Conservation (phyloP, 1,284 basidiomycete species). For the Exobasidium rhododendri region DNA sequence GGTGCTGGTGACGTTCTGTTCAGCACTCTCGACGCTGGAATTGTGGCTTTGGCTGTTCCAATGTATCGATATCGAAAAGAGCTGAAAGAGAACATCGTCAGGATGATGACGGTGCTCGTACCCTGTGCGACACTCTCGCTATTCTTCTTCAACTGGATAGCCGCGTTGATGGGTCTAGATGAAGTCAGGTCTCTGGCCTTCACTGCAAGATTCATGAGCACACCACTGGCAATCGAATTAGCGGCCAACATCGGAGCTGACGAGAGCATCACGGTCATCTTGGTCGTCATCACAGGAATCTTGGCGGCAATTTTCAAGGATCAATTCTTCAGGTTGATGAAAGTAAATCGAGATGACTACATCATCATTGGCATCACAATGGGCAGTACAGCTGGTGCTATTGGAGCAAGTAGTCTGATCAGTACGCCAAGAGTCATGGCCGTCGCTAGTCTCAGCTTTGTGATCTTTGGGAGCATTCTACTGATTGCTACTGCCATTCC, state of each 20-base stretch:
- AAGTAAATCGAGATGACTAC: conserved; percentile 28
- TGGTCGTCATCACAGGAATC: conserved; percentile 47
- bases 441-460: conserved; percentile 33
- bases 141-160: conserved; percentile 38
- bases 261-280: conserved; percentile 39
- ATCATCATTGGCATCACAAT: conserved; percentile 40
- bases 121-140: conserved; percentile 33
- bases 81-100: conserved; percentile 24
- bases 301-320: conserved; percentile 42
- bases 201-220: conserved; percentile 39
- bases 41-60: conserved; percentile 40
- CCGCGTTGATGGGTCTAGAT: conserved; percentile 27
- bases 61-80: conserved; percentile 46
- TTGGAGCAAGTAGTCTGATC: conserved; percentile 38
- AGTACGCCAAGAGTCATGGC: conserved; percentile 38
- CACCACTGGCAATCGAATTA: conserved; percentile 44
- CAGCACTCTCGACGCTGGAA: conserved; percentile 41
- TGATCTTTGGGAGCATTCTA: conserved; percentile 41
- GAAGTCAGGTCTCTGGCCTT: conserved; percentile 31
- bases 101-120: conserved; percentile 31
- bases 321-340: conserved; percentile 27
- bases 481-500: conserved; percentile 40
- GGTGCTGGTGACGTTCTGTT: conserved; percentile 44
- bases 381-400: conserved; percentile 41
- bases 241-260: conserved; percentile 37